A percentile compares a stretch with the other conserved stretches of the same genome.
These are phyloP conservation scores for Olyra latifolia DNA, from an alignment of 176 grass and related monocot genomes.

Conservation along the genomic window DNA sequence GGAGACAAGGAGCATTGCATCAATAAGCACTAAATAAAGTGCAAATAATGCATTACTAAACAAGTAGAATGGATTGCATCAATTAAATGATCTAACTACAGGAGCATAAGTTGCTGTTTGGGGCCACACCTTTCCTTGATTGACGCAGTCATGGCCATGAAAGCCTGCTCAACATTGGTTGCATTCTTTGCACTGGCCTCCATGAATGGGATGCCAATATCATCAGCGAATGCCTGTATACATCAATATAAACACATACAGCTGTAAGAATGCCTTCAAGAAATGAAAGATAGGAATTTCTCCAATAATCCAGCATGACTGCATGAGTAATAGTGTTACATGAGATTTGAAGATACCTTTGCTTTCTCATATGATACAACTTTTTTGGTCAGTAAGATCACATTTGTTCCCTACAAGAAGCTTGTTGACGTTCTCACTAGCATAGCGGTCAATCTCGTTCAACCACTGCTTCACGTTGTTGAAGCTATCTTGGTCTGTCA, in stretches of 20 bases:
- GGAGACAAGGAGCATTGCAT: background rate
- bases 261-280: background rate
- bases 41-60: background rate
- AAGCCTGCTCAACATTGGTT: conserved; percentile 83
- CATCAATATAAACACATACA: background rate
- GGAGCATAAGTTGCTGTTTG: background rate
- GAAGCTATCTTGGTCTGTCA: conserved; percentile 94
- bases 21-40: conserved; percentile 4
- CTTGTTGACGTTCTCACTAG: conserved; percentile 89
- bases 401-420: conserved; percentile 94
- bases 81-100: background rate
- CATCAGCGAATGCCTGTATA: conserved; percentile 82
- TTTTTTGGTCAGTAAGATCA: conserved; percentile 74
- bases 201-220: conserved; percentile 89
- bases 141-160: conserved; percentile 75
- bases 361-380: conserved; percentile 82
- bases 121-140: conserved; percentile 64
- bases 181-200: conserved; percentile 93
- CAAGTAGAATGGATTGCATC: background rate
- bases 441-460: conserved; percentile 91
- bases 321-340: background rate
- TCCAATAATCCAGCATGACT: background rate
- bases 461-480: conserved; percentile 96
- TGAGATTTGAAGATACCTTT: conserved; percentile 51
- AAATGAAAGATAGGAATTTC: background rate